A percentile compares a stretch with the other conserved stretches of the same genome.
phyloP scores from a whole-genome alignment of 1,139 yeast genomes.

The Saccharomyces pastorianus region DNA sequence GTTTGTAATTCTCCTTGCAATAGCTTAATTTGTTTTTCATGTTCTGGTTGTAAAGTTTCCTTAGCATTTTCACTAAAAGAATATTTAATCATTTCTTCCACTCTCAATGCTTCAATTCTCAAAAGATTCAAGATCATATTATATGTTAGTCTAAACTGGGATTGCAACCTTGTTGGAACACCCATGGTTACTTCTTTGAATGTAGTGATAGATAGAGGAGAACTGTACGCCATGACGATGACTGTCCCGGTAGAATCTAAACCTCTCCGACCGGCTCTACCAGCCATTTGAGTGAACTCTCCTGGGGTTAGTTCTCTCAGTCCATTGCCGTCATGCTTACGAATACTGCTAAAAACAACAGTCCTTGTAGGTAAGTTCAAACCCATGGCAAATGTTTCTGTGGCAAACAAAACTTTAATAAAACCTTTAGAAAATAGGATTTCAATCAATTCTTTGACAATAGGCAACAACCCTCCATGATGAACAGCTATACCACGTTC shows the following conservation, averaged over 20 bases:
- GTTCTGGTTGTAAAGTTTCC: constrained; percentile 81
- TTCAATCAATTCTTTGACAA: constrained; percentile 91
- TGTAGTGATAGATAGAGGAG: constrained; percentile 50
- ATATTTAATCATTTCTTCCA: constrained; percentile 95
- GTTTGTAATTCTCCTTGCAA: constrained; percentile 42
- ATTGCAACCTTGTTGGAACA: constrained; percentile 76
- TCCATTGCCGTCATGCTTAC: constrained; percentile 84
- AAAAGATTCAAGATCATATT: constrained; percentile 88
- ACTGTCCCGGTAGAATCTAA: constrained; percentile 90
- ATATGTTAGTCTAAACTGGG: constrained; percentile 89
- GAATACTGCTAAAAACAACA: constrained; percentile 75
- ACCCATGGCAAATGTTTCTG: constrained; percentile 98
- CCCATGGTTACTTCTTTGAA: constrained; percentile 81
- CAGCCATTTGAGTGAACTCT: constrained; percentile 98
- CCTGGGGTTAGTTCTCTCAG: constrained; percentile 84
- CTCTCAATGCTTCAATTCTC: constrained; percentile 86
- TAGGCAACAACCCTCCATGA: constrained; percentile 93
- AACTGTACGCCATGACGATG: constrained; percentile 80
- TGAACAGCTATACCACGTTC: constrained; percentile 94
- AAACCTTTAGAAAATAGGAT: constrained; percentile 79
- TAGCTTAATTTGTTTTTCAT: constrained; percentile 54
- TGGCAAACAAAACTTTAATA: constrained; percentile 87
- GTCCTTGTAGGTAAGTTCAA: constrained; percentile 94
- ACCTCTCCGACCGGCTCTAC: constrained; percentile 98
- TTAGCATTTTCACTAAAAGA: constrained; percentile 89